Conservation (phyloP, 495 filamentous ascomycete genomes). For the Hypomontagnella submonticulosa region DNA sequence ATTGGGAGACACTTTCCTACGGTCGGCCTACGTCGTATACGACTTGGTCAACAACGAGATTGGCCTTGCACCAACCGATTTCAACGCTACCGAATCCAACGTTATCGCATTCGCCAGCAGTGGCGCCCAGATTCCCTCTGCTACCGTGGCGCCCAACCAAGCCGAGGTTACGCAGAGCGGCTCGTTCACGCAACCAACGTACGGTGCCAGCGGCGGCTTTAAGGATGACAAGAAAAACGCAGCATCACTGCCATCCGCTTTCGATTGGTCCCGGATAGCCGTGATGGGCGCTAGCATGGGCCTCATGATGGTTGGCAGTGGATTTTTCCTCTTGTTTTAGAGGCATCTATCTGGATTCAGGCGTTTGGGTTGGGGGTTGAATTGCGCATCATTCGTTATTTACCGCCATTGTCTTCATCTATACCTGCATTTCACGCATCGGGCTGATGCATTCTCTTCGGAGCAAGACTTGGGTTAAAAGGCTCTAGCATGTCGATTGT, state of each 20-base stretch:
- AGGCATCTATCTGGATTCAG: conserved; percentile 9
- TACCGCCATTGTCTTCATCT: conserved; percentile 3
- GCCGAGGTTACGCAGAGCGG: conserved; percentile 46
- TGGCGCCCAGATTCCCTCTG: conserved; percentile 62
- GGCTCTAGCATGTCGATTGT: conserved; percentile 9
- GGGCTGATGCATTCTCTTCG: conserved; percentile 7
- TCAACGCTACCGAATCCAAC: conserved; percentile 75
- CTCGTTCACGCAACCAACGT: conserved; percentile 48
- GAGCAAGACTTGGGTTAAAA: conserved; percentile 5
- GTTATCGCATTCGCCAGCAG: conserved; percentile 62
- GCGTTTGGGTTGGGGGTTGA: conserved; percentile 16
- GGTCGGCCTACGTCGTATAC: conserved; percentile 94
- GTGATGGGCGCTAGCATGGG: conserved; percentile 52
- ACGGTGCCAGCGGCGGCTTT: conserved; percentile 54
- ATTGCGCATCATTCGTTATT: conserved; percentile 27
- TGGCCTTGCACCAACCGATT: conserved; percentile 84
- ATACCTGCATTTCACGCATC: conserved; percentile 1
- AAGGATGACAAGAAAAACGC: conserved; percentile 45
- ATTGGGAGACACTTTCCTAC: conserved; percentile 94
- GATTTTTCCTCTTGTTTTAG: conserved; percentile 50
- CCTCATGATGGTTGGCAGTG: conserved; percentile 56
- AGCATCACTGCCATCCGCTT: conserved; percentile 46
- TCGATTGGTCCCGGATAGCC: conserved; percentile 49
- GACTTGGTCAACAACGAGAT: conserved; percentile 91
- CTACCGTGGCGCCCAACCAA: conserved; percentile 58